phyloP scores from a whole-genome alignment of 768 basidiomycete species.

The Macrolepiota dolichaula region DNA sequence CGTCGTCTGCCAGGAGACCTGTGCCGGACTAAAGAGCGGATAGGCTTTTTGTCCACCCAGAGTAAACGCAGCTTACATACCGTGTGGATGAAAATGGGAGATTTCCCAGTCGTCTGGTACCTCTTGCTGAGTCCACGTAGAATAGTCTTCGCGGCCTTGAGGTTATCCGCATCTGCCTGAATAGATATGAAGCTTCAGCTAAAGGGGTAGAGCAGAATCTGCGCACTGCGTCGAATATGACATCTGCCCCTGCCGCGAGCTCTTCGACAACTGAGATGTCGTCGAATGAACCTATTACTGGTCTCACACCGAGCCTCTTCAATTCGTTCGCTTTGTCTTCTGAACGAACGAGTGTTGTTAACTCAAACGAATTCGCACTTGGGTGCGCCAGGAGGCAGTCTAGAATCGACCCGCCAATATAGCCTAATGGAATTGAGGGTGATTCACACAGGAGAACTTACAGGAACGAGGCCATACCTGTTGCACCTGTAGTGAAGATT shows the following conservation, averaged over 20 bases:
- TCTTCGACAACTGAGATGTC: constrained; percentile 40
- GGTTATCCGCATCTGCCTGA: constrained; percentile 41
- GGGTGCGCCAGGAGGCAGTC: constrained; percentile 36
- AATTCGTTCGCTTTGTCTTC: constrained; percentile 42
- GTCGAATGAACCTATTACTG: constrained; percentile 41
- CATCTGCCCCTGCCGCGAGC: constrained; percentile 40
- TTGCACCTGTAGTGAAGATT: constrained; percentile 40
- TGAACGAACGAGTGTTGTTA: constrained; percentile 45
- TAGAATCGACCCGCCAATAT: constrained; percentile 48
- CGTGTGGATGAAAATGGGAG: constrained; percentile 57
- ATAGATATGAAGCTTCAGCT: not conserved
- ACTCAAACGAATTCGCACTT: constrained; percentile 27
- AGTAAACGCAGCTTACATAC: constrained; percentile 32
- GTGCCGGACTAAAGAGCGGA: constrained; percentile 25
- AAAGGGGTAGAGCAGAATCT: not conserved
- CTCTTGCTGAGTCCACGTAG: constrained; percentile 51
- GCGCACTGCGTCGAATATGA: constrained; percentile 38
- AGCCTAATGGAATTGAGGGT: constrained; percentile 26
- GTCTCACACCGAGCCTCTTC: constrained; percentile 29
- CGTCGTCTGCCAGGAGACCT: constrained; percentile 43
- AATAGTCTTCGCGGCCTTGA: constrained; percentile 39
- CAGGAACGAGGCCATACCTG: constrained; percentile 24
- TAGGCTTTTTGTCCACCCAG: constrained; percentile 25
- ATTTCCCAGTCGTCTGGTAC: constrained; percentile 34
- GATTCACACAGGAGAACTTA: not conserved